Conservation (phyloP, 805 yeast species). For the Wickerhamiella vanderwaltii region DNA sequence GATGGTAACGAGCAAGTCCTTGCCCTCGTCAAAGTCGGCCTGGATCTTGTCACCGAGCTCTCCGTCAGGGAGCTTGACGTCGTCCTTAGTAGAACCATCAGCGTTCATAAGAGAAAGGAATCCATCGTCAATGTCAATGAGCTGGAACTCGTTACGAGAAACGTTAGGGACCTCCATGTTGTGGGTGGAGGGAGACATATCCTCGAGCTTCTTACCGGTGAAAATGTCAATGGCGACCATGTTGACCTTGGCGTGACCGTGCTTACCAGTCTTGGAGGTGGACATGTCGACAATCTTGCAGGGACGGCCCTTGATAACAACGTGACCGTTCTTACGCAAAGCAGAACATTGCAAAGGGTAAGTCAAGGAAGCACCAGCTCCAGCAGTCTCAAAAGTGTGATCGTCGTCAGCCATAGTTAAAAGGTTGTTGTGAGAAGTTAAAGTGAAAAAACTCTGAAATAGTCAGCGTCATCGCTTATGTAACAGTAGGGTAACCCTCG, state of each 20-base stretch:
- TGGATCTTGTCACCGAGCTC: constrained; percentile 91
- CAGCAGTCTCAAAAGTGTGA: constrained; percentile 88
- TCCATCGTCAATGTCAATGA: constrained; percentile 95
- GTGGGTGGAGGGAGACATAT: constrained; percentile 99
- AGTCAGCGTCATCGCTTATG: constrained; percentile 3
- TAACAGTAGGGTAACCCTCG: constrained; percentile 11
- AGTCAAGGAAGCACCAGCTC: constrained; percentile 94
- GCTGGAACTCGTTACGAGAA: constrained; percentile 88
- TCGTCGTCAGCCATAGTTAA: constrained; percentile 32
- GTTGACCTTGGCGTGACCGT: constrained; percentile 99
- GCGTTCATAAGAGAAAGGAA: constrained; percentile 90
- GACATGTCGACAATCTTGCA: constrained; percentile 99
- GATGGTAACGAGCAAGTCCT: constrained; percentile 93
- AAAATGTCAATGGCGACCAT: constrained; percentile 97
- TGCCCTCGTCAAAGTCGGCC: constrained; percentile 92
- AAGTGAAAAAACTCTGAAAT: constrained; percentile 5
- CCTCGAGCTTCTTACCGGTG: constrained; percentile 99
- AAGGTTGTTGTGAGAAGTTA: constrained; percentile 11
- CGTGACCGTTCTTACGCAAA: constrained; percentile 99
- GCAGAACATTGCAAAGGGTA: constrained; percentile 99
- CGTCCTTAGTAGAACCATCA: constrained; percentile 99
- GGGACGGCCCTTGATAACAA: constrained; percentile 97
- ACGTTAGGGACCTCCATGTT: constrained; percentile 99
- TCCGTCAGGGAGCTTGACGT: constrained; percentile 96
- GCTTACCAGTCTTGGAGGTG: constrained; percentile 99